Base-by-base conservation (phyloP, 1,284 basidiomycete species). In the Ustilago loliicola region DNA sequence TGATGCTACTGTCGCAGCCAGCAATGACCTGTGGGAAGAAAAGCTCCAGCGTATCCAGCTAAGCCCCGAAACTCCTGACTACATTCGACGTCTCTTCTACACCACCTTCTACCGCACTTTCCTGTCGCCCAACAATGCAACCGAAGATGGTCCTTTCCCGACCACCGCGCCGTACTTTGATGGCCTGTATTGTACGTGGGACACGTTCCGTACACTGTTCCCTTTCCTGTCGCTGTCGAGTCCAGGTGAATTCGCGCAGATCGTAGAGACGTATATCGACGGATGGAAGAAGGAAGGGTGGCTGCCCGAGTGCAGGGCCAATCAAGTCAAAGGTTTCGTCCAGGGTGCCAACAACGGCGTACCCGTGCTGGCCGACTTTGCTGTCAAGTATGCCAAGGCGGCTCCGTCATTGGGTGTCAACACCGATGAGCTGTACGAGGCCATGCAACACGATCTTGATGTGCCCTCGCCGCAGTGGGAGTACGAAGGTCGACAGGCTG, bases 381-480 rank as follows among this genome's bases (percentile, higher is more conserved):
- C 75, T 5, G 80, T 78, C 68, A 81, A 81, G 70, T 83, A 83
- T 59, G 63, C 59, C 38, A 70, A 74, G 17, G 61, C 61, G 15
- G 77, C 78, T 10, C 34, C 30, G 2, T 51, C 55, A 45, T 59
- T 79, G 5, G 73, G 79, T 2, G 81, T 83, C 58, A 54, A 77
- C 47, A 63, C 79, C 25, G 71, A 82, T 25, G 72, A 83, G 55
- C 61, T 80, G 29, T 83, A 79, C 52, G n/a, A 52, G 4, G 80
- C 82, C 10, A 71, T 84, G 69, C 54, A 58, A 40, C 77, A 76
- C 51, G 83, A 84, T 53, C 57, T 80, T 3, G 77, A 87, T 86
- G 89, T 89, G 66, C 71, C 88, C 85, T 72, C 79, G n/a, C 67
- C 66, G 15, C 66, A 81, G 38, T 83, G 80, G 78, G 70, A 78